These are phyloP conservation scores for Strigomonas galati DNA, from an alignment of 208 protist genomes.

Conservation along the genomic window DNA sequence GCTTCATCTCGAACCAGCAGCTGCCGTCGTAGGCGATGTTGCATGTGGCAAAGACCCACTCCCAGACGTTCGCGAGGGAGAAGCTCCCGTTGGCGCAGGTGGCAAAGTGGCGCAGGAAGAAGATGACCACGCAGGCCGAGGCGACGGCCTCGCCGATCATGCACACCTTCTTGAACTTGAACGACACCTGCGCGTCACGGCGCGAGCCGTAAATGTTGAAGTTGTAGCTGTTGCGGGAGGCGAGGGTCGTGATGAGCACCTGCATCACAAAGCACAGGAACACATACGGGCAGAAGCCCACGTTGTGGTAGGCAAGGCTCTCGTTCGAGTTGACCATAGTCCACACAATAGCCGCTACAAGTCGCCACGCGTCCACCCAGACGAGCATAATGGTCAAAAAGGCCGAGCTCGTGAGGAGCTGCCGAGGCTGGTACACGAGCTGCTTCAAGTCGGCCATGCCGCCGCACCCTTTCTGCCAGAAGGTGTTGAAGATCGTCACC, in stretches of 20 bases:
- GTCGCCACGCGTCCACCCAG: slow-evolving; percentile 41
- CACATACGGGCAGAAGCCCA: slow-evolving; percentile 58
- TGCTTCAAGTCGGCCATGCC: slow-evolving; percentile 43
- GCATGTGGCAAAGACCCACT: slow-evolving; percentile 59
- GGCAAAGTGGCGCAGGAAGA: slow-evolving; percentile 41
- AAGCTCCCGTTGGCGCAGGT: slow-evolving; percentile 68
- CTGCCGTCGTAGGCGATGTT: slow-evolving; percentile 67
- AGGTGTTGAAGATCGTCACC: slow-evolving; percentile 53
- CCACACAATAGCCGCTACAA: slow-evolving; percentile 45
- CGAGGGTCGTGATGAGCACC: slow-evolving; percentile 29
- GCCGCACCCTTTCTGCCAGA: slow-evolving; percentile 50
- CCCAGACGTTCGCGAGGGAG: slow-evolving; percentile 65
- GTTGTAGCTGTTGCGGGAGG: slow-evolving; percentile 51
- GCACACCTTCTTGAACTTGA: slow-evolving; percentile 36
- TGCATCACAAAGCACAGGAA: slow-evolving; percentile 56
- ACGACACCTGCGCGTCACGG: slow-evolving; percentile 37
- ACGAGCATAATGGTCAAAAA: slow-evolving; percentile 48
- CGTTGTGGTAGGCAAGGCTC: slow-evolving; percentile 53
- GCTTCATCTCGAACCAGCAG: slow-evolving; percentile 59
- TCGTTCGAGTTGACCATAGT: slow-evolving; percentile 63
- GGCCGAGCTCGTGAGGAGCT: slow-evolving; percentile 43
- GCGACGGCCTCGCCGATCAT: slow-evolving; percentile 36
- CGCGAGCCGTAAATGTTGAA: slow-evolving; percentile 45
- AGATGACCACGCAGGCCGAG: slow-evolving; percentile 40
- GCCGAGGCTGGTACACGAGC: slow-evolving; percentile 19